Base-by-base conservation (phyloP, 164 flowering plant genomes). In the Tinospora cordifolia region DNA sequence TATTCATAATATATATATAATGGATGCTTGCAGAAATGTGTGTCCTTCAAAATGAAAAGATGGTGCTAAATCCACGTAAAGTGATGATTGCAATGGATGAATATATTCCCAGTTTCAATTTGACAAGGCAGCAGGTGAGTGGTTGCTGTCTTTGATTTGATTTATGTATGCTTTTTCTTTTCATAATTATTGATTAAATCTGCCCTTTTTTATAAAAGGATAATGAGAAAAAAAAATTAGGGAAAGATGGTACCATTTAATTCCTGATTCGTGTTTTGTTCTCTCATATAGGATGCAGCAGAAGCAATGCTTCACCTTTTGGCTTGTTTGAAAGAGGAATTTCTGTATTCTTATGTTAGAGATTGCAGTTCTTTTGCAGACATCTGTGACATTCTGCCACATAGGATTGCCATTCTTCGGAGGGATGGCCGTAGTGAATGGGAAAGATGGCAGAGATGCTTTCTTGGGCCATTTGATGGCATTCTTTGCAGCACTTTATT, bases 401-500 rank as follows among this genome's bases (percentile, higher is more conserved):
- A 73, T 79, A 81, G 88, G 69, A 78, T 89, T 76, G 74, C 83
- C 65, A 51, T 36, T 71, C 64, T 71, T 39, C 74, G 67, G 54
- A 73, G 47, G 27, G 77, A 67, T 59, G 72, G 70, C 21, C 70
- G 38, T 21, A 82, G 65, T 72, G 93, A 90, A 78, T 81, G 67
- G 68, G 76, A 81, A 78, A 83, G 90, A 77, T 94, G 98, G 98
- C 81, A 77, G 62, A 79, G 81, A 58, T 75, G 69, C 68, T 83
- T 83, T 65, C 82, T 88, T 75, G 96, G 94, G 69, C 98, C 98
- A 63, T 89, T 94, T 81, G 86, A 90, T 84, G 98, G 98, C 66
- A 88, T 90, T 68, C 79, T 88, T 73, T 79, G 96, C 72, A 94
- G 96, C 82, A 66, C 75, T 36, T 86, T 94, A 76, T 81, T 80